Base-by-base conservation (phyloP, 225 moss, liverwort and hornwort genomes). In the Ulota crispa region DNA sequence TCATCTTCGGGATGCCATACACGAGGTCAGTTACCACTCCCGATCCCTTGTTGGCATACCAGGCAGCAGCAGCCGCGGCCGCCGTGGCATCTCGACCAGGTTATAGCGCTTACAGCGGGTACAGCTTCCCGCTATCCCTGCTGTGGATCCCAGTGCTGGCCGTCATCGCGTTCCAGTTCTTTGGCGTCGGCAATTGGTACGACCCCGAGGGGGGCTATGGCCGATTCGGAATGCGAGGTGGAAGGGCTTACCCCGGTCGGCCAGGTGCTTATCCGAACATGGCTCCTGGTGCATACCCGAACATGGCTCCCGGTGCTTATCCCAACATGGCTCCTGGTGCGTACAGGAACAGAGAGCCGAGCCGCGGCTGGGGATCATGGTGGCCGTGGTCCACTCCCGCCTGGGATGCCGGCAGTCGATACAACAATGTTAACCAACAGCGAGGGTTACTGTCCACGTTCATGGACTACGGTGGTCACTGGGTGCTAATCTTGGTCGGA, bases 401-500 rank as follows among this genome's bases (percentile, higher is more conserved):
- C 3, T 89, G 85, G 85, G 85, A 89, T 50, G 80, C 85, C 6
- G 68, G 85, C 78, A 86, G 76, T 57, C 62, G 88, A 47, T 90
- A 88, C 62, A 84, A 85, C 68, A 81, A 80, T 28, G 53, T 55
- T 12, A 42, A 81, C 71, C 86, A 91, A 32, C 86, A 91, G 72
- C 68, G 86, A 45, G 86, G 91, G 26, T 68, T 91, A 75, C 21
- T 86, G 80, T 78, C 88, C 5, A 41, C 34, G 56, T 91, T 91
- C 52, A 88, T 91, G 91, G 91, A 91, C 54, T 91, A 88, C 16
- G 88, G 91, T 10, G 91, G 91, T 9, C 91, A 91, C 85, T 91
- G 91, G 91, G n/a, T 86, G 12, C 86, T 91, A 74, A 91, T 91
- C 78, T 14, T 91, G 83, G 63, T 91, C 9, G 91, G 91, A 26